Evolutionary conservation across 345 rosid genomes (phyloP), one percentile per base, ranked within the genome.

Genomic region (Linum trigynum): DNA sequence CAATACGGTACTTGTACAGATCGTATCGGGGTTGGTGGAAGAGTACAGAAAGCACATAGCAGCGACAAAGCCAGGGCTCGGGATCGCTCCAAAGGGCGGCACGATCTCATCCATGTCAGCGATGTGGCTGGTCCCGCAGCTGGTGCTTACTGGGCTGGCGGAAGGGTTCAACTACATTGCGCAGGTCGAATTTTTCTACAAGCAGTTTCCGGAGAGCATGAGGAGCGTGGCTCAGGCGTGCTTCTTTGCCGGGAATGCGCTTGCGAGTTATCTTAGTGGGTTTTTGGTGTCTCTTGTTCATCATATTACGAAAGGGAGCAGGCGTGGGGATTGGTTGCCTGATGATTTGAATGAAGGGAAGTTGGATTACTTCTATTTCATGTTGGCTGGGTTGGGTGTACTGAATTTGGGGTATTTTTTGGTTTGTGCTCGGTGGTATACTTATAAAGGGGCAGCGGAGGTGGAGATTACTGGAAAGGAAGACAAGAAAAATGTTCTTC

Each of bases 191-290:
- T 76, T 83, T n/a, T 83, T 69, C 72, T 78, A 83, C 72, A 80
- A 83, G 76, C 77, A 83, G 65, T 83, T 80, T 62, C 87, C 87
- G 1, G 87, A 80, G 57, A 78, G 80, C 64, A 80, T 80, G 84
- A 78, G 84, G 64, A 83, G 87, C 61, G 62, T 80, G 5, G 84
- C 69, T 0, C 81, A 70, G 7, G 70, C 86, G 16, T 75, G 78
- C 51, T 23, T 67, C 1, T 76, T 72, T 15, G 70, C 78, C 17
- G 79, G 78, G 10, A 2, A 67, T 5, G 82, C 84, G 2, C 0
- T 63, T 5, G 68, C 83, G 0, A 82, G 56, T 66, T 82, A 82
- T 36, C 37, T 82, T 55, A 74, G 68, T 70, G 68, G 83, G 39
- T 39, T 77, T 15, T 14, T 82, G 68, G 68, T 79, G 39, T 67